Percentiles rank a stretch among this genome's conserved stretches.
Evolutionary conservation across 2,329 filamentous ascomycete genomes (phyloP).

Genomic region (Biscogniauxia mediterranea): DNA sequence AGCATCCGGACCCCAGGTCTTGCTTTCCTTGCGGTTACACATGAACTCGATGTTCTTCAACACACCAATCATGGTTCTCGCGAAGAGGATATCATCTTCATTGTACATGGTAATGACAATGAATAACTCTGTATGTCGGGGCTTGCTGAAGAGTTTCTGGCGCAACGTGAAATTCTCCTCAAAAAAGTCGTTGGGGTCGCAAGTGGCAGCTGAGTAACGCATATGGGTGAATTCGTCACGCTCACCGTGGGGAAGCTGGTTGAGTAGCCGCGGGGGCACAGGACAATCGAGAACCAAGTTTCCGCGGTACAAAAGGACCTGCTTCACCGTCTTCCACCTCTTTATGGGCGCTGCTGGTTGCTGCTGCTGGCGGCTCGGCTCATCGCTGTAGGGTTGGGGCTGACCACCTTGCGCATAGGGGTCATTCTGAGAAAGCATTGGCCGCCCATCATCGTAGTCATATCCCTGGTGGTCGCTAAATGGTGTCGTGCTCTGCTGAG

Average conservation of each 20-base stretch:
- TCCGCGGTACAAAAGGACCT: slow-evolving; percentile 94
- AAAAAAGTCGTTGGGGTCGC: slow-evolving; percentile 92
- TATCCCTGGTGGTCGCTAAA: slow-evolving; percentile 63
- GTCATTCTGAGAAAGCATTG: slow-evolving; percentile 70
- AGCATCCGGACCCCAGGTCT: slow-evolving; percentile 94
- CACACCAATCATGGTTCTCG: slow-evolving; percentile 95
- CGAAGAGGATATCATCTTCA: slow-evolving; percentile 95
- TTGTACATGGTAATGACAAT: slow-evolving; percentile 99
- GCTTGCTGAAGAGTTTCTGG: slow-evolving; percentile 80
- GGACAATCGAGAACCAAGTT: slow-evolving; percentile 97
- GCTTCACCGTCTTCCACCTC: slow-evolving; percentile 97
- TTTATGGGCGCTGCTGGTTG: slow-evolving; percentile 62
- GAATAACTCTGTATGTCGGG: slow-evolving; percentile 89
- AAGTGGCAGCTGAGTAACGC: slow-evolving; percentile 98
- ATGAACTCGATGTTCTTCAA: slow-evolving; percentile 99
- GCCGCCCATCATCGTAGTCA: slow-evolving; percentile 68
- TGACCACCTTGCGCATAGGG: slow-evolving; percentile 37
- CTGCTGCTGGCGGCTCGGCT: slow-evolving; percentile 33
- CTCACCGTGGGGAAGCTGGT: slow-evolving; percentile 85
- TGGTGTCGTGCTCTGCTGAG: slow-evolving; percentile 55
- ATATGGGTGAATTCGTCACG: slow-evolving; percentile 92
- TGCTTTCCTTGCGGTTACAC: slow-evolving; percentile 85
- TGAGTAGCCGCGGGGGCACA: slow-evolving; percentile 82
- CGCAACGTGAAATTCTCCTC: slow-evolving; percentile 86
- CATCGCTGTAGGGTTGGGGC: slow-evolving; percentile 43